Conservation (phyloP, 1,284 basidiomycete species). For the Sanghuangporus baumii region DNA sequence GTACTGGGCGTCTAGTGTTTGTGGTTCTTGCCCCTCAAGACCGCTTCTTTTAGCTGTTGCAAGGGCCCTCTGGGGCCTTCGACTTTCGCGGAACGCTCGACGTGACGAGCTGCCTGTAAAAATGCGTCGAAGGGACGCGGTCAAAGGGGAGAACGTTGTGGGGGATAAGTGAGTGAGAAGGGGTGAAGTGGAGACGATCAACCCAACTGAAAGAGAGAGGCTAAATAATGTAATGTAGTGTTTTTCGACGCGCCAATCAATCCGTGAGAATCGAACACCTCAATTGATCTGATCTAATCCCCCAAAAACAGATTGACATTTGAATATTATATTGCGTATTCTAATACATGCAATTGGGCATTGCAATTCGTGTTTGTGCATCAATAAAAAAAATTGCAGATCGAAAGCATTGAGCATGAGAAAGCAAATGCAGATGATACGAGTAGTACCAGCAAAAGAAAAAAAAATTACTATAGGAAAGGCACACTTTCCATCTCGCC, state of each 20-base stretch:
- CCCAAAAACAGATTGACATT: neutral
- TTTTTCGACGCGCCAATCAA: neutral
- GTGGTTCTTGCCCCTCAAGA: neutral
- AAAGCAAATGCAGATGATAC: neutral
- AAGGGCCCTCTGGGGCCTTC: neutral
- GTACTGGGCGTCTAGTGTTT: neutral
- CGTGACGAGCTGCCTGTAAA: neutral
- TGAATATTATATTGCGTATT: neutral
- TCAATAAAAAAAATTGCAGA: neutral
- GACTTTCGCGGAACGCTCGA: neutral
- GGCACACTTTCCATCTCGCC: slow-evolving; percentile 85
- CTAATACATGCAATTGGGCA: neutral
- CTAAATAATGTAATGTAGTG: neutral
- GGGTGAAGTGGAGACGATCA: neutral
- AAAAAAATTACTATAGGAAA: slow-evolving; percentile 41
- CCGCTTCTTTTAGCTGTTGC: neutral
- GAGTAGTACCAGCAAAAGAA: neutral
- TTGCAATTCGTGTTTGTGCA: neutral
- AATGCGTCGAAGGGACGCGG: neutral
- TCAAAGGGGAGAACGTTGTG: neutral
- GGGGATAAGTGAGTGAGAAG: neutral
- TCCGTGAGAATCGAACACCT: neutral
- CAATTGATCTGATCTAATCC: neutral
- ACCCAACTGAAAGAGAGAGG: neutral
- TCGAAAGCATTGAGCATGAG: neutral